These are phyloP conservation scores for Penicillium odoratum DNA, from an alignment of 495 filamentous ascomycete species.

Conservation along the genomic window DNA sequence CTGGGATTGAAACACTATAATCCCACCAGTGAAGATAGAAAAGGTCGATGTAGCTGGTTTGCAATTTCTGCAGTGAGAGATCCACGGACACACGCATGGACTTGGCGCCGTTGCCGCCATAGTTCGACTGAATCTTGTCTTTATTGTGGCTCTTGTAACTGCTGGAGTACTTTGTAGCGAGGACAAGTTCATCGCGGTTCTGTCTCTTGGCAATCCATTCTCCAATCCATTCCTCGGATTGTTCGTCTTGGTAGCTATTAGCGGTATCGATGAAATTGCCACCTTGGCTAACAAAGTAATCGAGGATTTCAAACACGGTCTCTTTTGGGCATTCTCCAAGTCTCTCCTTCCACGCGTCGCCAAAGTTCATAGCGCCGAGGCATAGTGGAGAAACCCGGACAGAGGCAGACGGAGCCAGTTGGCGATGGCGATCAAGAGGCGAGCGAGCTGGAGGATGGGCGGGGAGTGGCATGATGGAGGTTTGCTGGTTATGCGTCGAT, in stretches of 20 bases:
- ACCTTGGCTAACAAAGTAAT: slow-evolving; percentile 59
- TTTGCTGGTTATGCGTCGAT: no score
- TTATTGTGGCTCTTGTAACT: slow-evolving; percentile 19
- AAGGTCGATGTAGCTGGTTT: slow-evolving; percentile 72
- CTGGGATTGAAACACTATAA: slow-evolving; percentile 59
- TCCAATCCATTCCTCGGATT: slow-evolving; percentile 68
- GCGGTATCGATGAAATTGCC: slow-evolving; percentile 74
- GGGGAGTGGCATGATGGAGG: no score
- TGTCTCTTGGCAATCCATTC: slow-evolving; percentile 66
- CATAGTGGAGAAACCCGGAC: slow-evolving; percentile 54
- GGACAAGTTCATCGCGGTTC: slow-evolving; percentile 61
- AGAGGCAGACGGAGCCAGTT: no score
- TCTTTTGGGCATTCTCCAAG: slow-evolving; percentile 60
- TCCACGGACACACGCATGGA: slow-evolving; percentile 55
- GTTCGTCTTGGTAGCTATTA: slow-evolving; percentile 62
- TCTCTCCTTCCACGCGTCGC: slow-evolving; percentile 42
- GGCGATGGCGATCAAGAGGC: no score
- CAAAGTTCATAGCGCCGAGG: slow-evolving; percentile 63
- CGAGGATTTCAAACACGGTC: slow-evolving; percentile 56
- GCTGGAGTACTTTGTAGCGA: slow-evolving; percentile 72
- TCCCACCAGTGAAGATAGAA: slow-evolving; percentile 74
- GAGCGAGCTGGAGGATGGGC: no score
- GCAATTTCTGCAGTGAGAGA: slow-evolving; percentile 57
- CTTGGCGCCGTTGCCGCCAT: slow-evolving; percentile 58
- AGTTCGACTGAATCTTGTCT: slow-evolving; percentile 50